Base-by-base conservation (phyloP, 257 asterid genomes). In the Forsythia suspensa region DNA sequence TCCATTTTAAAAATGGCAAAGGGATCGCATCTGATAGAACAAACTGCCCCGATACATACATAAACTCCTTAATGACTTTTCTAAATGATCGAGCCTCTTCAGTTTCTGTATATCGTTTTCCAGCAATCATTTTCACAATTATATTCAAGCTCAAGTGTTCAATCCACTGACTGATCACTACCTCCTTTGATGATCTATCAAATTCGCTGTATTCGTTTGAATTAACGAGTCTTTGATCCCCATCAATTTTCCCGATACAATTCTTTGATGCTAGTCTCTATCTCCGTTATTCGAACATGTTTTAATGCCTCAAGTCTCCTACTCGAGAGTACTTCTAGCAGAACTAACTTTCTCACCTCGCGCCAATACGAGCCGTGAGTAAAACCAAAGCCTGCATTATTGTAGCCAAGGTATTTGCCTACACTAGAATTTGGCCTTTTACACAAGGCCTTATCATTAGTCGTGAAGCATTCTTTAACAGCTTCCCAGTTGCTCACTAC, bases 391-490 rank as follows among this genome's bases (percentile, higher is more conserved):
- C 81, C 82, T 1, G 94, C 91, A 29, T 72, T 8, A 16, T 85
- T 76, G 84, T 86, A 89, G 37, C 86, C 94, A 12, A 91, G 87
- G 77, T 84, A 77, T 24, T 37, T 65, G 5, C 88, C 92, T 4
- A 82, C 81, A 9, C 37, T 71, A 3, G 90, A 74, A 8, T 6
- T 51, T 0, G 96, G 92, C 79, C 92, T 81, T 0, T 80, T 73
- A 3, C 88, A 82, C 4, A 87, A 67, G 65, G 66, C 79, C 66
- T 65, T 87, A 46, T 90, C 95, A 65, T 87, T 85, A 39, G 84
- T 79, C 18, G 95, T 88, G 83, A 90, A 89, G 79, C 89, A 86
- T 6, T 90, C 90, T 61, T 79, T 84, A 7, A 85, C 91, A n/a
- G 89, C 84, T 84, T 90, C 91, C 71, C 87, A 84, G 57, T 78